Conservation (phyloP, 2,329 filamentous ascomycete genomes). For the Mycosphaerelloides madeirae region DNA sequence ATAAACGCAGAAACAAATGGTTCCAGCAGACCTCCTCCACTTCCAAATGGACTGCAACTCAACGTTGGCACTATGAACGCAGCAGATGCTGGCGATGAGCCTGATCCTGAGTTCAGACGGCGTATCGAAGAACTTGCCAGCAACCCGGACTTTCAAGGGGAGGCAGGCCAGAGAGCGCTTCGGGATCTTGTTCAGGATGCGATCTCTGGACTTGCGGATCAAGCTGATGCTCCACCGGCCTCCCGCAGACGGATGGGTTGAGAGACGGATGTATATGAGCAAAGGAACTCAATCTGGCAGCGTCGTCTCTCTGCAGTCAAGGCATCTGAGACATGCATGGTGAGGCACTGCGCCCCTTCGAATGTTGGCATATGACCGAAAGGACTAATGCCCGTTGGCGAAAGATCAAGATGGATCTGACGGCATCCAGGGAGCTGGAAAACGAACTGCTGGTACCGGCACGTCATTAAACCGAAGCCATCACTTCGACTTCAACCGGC, state of each 20-base stretch:
- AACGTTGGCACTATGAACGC: slow-evolving; percentile 67
- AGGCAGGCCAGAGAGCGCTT: slow-evolving; percentile 73
- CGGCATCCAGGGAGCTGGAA: no score
- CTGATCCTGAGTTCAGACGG: slow-evolving; percentile 76
- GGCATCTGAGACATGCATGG: no score
- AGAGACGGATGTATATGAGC: neutral
- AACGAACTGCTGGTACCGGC: no score
- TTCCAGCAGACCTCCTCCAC: slow-evolving; percentile 50
- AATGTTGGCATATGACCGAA: no score
- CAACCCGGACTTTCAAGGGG: slow-evolving; percentile 75
- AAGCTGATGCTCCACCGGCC: slow-evolving; percentile 39
- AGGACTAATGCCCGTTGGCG: no score
- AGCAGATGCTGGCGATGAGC: slow-evolving; percentile 54
- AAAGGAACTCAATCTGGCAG: neutral
- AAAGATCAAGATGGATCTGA: no score
- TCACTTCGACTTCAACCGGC: no score
- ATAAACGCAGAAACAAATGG: slow-evolving; percentile 21
- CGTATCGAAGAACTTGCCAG: slow-evolving; percentile 85
- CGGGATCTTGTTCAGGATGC: slow-evolving; percentile 76
- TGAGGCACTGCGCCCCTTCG: no score
- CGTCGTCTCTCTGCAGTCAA: no score
- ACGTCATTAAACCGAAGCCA: no score
- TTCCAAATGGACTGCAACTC: slow-evolving; percentile 72
- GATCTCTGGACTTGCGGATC: slow-evolving; percentile 59
- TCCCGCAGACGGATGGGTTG: slow-evolving; percentile 17